These are phyloP conservation scores for Chenopodium quinoa DNA, from an alignment of 148 eudicot species.

Conservation along the genomic window DNA sequence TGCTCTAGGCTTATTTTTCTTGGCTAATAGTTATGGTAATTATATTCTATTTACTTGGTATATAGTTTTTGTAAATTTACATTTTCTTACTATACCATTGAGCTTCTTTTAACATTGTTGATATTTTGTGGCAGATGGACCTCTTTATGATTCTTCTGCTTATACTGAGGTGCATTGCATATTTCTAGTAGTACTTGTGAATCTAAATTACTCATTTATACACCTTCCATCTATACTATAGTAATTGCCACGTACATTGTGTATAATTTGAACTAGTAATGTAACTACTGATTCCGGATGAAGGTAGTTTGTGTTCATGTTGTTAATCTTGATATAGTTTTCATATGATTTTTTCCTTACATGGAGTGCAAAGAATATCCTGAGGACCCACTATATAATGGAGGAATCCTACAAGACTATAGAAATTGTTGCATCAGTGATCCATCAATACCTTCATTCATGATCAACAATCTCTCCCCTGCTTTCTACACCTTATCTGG, in stretches of 20 bases:
- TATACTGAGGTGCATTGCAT: conserved; percentile 46
- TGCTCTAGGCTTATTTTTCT: not conserved
- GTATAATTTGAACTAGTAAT: too few species aligned
- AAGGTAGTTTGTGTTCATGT: too few species aligned
- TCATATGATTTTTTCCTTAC: not conserved
- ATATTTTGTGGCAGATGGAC: conserved; percentile 49
- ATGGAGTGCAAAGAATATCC: conserved; percentile 40
- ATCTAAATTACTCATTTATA: not conserved
- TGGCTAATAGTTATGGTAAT: conserved; percentile 28
- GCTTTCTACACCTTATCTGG: conserved; percentile 39
- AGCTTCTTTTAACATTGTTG: conserved; percentile 8
- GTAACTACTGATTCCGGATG: too few species aligned
- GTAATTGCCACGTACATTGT: not conserved
- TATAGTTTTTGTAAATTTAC: not conserved
- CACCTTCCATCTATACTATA: not conserved
- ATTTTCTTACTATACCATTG: not conserved
- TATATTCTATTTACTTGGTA: not conserved
- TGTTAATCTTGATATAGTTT: not conserved
- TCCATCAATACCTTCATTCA: conserved; percentile 26
- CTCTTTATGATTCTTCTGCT: conserved; percentile 60
- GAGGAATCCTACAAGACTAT: conserved; percentile 34
- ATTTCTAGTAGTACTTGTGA: not conserved
- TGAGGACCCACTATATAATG: conserved; percentile 37
- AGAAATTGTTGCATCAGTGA: conserved; percentile 4
- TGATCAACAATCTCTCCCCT: conserved; percentile 33